Conservation (phyloP, 305 asterid genomes). For the Fraxinus dipetala region DNA sequence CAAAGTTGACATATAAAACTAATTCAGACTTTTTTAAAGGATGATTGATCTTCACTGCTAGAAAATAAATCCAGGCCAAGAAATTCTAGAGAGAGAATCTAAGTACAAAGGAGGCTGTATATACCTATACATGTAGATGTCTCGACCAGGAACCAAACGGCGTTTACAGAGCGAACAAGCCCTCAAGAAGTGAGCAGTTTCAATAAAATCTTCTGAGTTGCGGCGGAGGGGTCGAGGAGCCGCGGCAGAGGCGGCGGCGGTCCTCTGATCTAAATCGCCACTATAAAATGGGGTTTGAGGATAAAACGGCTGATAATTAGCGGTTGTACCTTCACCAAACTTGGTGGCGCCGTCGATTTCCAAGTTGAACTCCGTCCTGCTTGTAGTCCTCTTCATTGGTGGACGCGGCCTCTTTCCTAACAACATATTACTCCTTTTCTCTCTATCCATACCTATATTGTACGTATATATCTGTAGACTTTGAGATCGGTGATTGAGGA, state of each 20-base stretch:
- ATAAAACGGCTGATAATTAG: constrained; percentile 28
- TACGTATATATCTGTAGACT: not conserved
- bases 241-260: constrained; percentile 30
- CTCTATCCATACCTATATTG: not conserved
- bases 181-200: constrained; percentile 57
- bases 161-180: constrained; percentile 66
- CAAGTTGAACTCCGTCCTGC: constrained; percentile 68
- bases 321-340: not conserved
- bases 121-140: constrained; percentile 87
- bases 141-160: constrained; percentile 63
- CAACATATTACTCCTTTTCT: constrained; percentile 30
- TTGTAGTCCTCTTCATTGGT: constrained; percentile 79
- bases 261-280: constrained; percentile 28
- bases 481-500: not conserved
- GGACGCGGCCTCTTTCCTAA: constrained; percentile 69
- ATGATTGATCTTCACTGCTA: not conserved
- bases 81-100: not conserved
- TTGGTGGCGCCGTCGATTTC: constrained; percentile 37
- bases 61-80: not conserved
- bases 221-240: constrained; percentile 46
- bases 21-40: not conserved
- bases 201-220: constrained; percentile 49
- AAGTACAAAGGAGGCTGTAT: not conserved
- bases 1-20: not conserved
- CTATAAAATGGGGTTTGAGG: constrained; percentile 28